phyloP scores from a whole-genome alignment of 2,329 filamentous ascomycete species.

The Hypoxylon sp. region DNA sequence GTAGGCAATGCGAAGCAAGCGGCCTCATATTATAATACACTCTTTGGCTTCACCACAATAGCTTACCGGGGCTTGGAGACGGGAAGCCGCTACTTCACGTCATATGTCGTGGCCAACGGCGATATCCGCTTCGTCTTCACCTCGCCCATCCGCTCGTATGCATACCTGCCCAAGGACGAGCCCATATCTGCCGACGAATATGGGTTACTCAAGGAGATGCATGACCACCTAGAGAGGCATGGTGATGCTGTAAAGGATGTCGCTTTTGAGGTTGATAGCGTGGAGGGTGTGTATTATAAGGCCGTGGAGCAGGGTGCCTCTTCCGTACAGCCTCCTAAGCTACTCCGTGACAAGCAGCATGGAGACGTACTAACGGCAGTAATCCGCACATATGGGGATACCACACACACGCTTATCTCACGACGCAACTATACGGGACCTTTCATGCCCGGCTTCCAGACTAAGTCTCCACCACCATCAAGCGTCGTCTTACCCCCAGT shows the following conservation, averaged over 20 bases:
- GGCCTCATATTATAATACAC: slow-evolving; percentile 87
- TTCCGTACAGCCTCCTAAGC: slow-evolving; percentile 73
- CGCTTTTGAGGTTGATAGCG: slow-evolving; percentile 93
- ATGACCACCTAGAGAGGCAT: slow-evolving; percentile 86
- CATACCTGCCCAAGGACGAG: slow-evolving; percentile 70
- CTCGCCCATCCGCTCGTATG: slow-evolving; percentile 79
- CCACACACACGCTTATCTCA: slow-evolving; percentile 91
- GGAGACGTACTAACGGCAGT: slow-evolving; percentile 81
- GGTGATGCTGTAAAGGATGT: slow-evolving; percentile 97
- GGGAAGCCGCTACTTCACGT: slow-evolving; percentile 83
- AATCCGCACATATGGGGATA: slow-evolving; percentile 94
- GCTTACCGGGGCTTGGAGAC: slow-evolving; percentile 93
- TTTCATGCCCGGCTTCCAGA: slow-evolving; percentile 87
- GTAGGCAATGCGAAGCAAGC: slow-evolving; percentile 98
- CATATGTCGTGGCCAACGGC: slow-evolving; percentile 85
- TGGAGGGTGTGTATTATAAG: slow-evolving; percentile 81
- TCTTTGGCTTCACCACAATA: slow-evolving; percentile 86
- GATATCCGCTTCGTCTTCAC: slow-evolving; percentile 86
- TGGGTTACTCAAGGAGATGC: slow-evolving; percentile 78
- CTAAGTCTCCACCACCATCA: slow-evolving; percentile 61
- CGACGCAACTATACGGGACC: slow-evolving; percentile 77
- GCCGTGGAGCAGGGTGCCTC: slow-evolving; percentile 77
- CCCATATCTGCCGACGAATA: slow-evolving; percentile 75
- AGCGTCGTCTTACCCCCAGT: slow-evolving; percentile 72
- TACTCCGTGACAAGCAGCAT: slow-evolving; percentile 68